These are phyloP conservation scores for Apiospora saccharicola DNA, from an alignment of 2,329 filamentous ascomycete genomes.

Conservation along the genomic window DNA sequence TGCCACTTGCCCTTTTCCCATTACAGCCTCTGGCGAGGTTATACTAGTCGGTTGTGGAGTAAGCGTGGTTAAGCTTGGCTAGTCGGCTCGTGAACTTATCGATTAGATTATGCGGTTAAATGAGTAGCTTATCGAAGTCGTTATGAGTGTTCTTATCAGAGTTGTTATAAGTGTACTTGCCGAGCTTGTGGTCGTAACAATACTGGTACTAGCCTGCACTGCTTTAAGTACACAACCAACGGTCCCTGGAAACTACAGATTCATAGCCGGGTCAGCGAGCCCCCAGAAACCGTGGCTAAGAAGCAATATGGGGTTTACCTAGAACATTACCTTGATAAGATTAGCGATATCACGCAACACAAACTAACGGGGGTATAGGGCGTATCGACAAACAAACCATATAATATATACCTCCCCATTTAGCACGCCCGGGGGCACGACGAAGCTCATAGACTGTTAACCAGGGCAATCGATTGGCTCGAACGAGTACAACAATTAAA, in stretches of 20 bases:
- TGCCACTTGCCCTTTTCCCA: background rate
- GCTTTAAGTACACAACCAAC: background rate
- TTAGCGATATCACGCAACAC: constrained; percentile 7
- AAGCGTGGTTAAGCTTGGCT: background rate
- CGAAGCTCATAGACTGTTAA: constrained; percentile 2
- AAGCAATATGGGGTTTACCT: background rate
- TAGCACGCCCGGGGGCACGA: background rate
- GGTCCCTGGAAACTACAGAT: background rate
- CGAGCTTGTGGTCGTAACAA: background rate
- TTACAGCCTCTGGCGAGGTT: background rate
- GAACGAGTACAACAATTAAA: background rate
- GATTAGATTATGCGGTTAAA: background rate
- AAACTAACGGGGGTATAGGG: background rate
- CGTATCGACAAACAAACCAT: background rate
- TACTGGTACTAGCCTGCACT: background rate
- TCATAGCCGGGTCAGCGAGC: background rate
- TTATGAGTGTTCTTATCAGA: background rate
- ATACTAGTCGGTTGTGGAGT: background rate
- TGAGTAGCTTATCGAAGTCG: background rate
- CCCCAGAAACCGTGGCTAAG: background rate
- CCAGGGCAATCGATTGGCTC: background rate
- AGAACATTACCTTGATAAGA: background rate
- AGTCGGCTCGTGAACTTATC: background rate
- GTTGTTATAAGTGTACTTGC: background rate
- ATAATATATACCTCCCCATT: background rate